phyloP scores from a whole-genome alignment of 2,329 filamentous ascomycete genomes.

The Tolypocladium amazonense region DNA sequence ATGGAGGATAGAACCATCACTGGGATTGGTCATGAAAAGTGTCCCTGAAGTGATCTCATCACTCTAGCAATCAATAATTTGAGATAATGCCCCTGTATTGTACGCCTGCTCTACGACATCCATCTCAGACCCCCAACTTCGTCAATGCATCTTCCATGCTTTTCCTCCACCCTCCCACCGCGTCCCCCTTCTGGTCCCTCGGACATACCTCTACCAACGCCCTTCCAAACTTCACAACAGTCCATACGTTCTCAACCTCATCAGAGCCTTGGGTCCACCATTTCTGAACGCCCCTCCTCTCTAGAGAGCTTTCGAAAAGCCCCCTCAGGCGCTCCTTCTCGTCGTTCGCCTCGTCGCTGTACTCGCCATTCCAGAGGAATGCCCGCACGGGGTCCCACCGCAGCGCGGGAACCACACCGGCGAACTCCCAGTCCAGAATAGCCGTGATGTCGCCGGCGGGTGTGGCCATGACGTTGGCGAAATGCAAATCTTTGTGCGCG shows the following conservation, averaged over 20 bases:
- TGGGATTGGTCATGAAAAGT: too few species aligned
- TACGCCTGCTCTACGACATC: too few species aligned
- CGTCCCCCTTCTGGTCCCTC: conserved; percentile 10
- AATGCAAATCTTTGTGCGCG: conserved; percentile 26
- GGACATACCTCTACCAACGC: conserved; percentile 19
- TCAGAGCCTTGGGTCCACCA: conserved; percentile 8
- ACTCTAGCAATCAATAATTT: not conserved
- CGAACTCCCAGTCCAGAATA: conserved; percentile 27
- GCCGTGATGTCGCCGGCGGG: conserved; percentile 15
- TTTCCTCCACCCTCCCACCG: conserved; percentile 10
- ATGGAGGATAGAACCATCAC: too few species aligned
- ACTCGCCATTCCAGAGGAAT: conserved; percentile 22
- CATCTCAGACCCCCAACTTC: conserved; percentile 3
- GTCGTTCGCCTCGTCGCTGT: conserved; percentile 7
- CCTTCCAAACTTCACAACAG: conserved; percentile 14
- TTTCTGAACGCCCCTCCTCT: conserved; percentile 5
- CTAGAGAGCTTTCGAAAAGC: conserved; percentile 14
- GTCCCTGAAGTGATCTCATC: too few species aligned
- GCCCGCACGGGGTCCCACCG: conserved; percentile 23
- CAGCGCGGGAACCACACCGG: conserved; percentile 20
- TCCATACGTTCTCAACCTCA: conserved; percentile 15
- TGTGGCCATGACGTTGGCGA: conserved; percentile 25
- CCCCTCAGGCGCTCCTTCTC: conserved; percentile 13
- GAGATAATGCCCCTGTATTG: not conserved
- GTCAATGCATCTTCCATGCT: conserved; percentile 4